Evolutionary conservation across 2,329 filamentous ascomycete genomes (phyloP), one percentile per base, ranked within the genome.

Genomic region (Colletotrichum orbiculare): DNA sequence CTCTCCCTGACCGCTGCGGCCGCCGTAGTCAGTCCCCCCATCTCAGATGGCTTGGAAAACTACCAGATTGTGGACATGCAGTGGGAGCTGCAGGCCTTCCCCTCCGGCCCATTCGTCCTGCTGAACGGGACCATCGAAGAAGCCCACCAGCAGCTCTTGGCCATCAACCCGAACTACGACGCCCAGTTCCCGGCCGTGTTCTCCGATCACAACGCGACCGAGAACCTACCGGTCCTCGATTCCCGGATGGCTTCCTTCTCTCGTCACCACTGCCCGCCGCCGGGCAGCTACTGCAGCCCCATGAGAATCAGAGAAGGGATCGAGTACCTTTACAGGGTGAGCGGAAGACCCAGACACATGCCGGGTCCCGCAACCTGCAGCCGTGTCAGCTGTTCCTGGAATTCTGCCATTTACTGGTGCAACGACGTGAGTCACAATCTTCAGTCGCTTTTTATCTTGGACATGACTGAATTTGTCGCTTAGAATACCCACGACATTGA

Each of bases 371-470:
- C 49, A 25, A 53, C 47, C 38, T 71, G 69, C 47, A 60, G 54
- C 9, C 64, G 66, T 2, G 70, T 71, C 9, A 71, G 69, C 53
- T 72, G 70, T 46, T 63, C 56, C 3, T 68, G 59, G 8, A 43
- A 54, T 1, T 48, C 67, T 13, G 67, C 58, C 15, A 71, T 71
- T 38, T 67, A 35, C n/a, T 72, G 70, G 70, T 73, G 71, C 60
- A 72, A 73, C 57, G 66, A 71, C 15, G 69, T 71, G 49, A 46
- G 66, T 67, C 15, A 5, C 25, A 11, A 10, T 12, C 11, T 13
- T 33, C 15, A 10, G 8, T n/a, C 46, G 10, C 17, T 11, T 25
- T 17, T 48, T 34, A 2, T 11, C 8, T 35, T 12, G 25, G 4
- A 25, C 25, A 5, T 25, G 25, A 25, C 25, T 25, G 25, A 25